Conservation (phyloP, 371 early-diverging fungal genomes). For the Mortierella sp. region DNA sequence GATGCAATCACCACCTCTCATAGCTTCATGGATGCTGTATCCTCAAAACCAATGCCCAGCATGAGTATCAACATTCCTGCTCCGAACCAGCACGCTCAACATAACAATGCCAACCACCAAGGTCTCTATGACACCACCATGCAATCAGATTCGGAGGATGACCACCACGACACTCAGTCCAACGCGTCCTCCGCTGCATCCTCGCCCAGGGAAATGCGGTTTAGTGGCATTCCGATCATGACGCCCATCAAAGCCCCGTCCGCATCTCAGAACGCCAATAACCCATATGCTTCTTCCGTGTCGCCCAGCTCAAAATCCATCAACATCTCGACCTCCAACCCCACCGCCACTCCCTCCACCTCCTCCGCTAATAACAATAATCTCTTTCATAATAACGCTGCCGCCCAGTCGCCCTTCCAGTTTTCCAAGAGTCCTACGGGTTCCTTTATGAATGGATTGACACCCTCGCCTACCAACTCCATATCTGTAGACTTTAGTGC, state of each 20-base stretch:
- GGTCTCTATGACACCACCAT: slow-evolving; percentile 46
- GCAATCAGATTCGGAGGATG: slow-evolving; percentile 53
- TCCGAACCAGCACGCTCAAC: slow-evolving; percentile 33
- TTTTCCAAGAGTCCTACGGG: slow-evolving; percentile 28
- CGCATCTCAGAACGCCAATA: slow-evolving; percentile 22
- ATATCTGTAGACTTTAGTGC: slow-evolving; percentile 44
- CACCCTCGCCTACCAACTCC: slow-evolving; percentile 46
- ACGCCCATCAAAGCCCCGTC: slow-evolving; percentile 52
- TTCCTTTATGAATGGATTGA: slow-evolving; percentile 30
- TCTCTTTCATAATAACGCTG: slow-evolving; percentile 27
- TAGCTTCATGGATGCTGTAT: slow-evolving; percentile 50
- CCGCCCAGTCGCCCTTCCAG: slow-evolving; percentile 5
- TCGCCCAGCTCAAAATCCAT: slow-evolving; percentile 28
- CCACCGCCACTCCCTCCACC: slow-evolving; percentile 1
- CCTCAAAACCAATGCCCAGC: slow-evolving; percentile 45
- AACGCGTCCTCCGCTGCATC: slow-evolving; percentile 46
- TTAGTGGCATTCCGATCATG: slow-evolving; percentile 50
- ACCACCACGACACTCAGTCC: slow-evolving; percentile 42
- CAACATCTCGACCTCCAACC: slow-evolving; percentile 15
- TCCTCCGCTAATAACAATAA: slow-evolving; percentile 11
- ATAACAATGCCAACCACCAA: slow-evolving; percentile 12
- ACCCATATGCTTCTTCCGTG: slow-evolving; percentile 32
- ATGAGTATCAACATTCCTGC: slow-evolving; percentile 49
- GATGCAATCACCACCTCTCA: neutral
- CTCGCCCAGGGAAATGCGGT: slow-evolving; percentile 50